Percentiles rank a stretch among this genome's conserved stretches.
phyloP scores from a whole-genome alignment of 495 filamentous ascomycete genomes.

The Penicillium roqueforti region DNA sequence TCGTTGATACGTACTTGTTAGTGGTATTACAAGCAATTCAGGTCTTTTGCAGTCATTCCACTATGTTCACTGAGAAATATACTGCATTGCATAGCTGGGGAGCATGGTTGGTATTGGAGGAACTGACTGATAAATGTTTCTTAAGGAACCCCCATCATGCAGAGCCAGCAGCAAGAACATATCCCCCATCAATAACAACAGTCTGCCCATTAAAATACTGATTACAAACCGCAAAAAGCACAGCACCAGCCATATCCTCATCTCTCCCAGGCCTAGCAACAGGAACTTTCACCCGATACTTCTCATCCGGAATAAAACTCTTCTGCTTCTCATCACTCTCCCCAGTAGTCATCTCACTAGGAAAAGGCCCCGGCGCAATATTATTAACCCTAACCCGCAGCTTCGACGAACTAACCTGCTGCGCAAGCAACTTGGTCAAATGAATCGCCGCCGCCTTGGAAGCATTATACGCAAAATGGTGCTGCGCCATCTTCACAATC shows the following conservation, averaged over 20 bases:
- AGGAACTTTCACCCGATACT: conserved; percentile 57
- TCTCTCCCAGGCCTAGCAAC: conserved; percentile 61
- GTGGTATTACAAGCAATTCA: conserved; percentile 4
- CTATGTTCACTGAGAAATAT: not conserved
- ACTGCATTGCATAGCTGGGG: not conserved
- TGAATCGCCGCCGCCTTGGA: conserved; percentile 51
- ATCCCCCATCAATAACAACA: conserved; percentile 63
- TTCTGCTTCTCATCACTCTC: conserved; percentile 58
- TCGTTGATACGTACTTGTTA: conserved; percentile 4
- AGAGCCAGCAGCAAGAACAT: conserved; percentile 37
- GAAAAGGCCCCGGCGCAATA: conserved; percentile 56
- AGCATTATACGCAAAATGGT: conserved; percentile 52
- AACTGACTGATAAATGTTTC: not conserved
- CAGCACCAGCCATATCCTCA: conserved; percentile 66
- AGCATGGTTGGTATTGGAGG: not conserved
- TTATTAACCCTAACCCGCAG: conserved; percentile 47
- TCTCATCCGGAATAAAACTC: conserved; percentile 57
- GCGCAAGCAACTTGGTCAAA: conserved; percentile 51
- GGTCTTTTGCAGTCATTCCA: not conserved
- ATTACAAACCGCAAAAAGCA: conserved; percentile 59
- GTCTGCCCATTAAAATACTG: conserved; percentile 71
- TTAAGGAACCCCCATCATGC: conserved; percentile 8
- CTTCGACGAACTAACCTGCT: conserved; percentile 42
- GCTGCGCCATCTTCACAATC: conserved; percentile 45
- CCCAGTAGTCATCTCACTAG: conserved; percentile 51